A percentile compares a stretch with the other conserved stretches of the same genome.
phyloP scores from a whole-genome alignment of 805 yeast genomes.

The Starmerella vaccinii region DNA sequence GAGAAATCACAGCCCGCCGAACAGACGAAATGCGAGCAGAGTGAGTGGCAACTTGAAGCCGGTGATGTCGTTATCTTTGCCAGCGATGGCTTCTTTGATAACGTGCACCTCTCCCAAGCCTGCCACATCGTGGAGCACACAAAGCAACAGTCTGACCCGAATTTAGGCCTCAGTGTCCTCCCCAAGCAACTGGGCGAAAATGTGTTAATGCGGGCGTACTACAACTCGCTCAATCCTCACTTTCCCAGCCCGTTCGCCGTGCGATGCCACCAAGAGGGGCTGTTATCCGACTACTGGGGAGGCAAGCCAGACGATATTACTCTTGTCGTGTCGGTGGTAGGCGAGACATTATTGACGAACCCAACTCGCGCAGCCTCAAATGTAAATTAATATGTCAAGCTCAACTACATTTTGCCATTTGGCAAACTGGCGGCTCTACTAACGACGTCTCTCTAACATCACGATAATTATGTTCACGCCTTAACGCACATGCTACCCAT shows the following conservation, averaged over 20 bases:
- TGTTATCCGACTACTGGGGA: constrained; percentile 35
- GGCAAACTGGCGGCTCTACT: too few relatives aligned
- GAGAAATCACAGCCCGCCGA: constrained; percentile 44
- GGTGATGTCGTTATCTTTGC: constrained; percentile 76
- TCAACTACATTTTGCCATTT: too few relatives aligned
- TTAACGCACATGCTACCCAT: too few relatives aligned
- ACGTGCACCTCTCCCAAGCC: constrained; percentile 45
- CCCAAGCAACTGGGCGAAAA: constrained; percentile 41
- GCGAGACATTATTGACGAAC: constrained; percentile 4
- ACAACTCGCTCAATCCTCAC: constrained; percentile 58
- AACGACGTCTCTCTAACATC: too few relatives aligned
- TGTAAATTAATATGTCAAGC: background rate
- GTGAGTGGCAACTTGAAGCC: constrained; percentile 51
- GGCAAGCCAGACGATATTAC: constrained; percentile 97
- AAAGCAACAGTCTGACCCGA: background rate
- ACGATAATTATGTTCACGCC: too few relatives aligned
- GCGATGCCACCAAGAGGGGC: constrained; percentile 45
- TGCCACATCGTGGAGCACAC: constrained; percentile 16
- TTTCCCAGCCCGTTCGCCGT: constrained; percentile 79
- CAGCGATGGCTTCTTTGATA: constrained; percentile 91
- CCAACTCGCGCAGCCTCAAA: background rate
- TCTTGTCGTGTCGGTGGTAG: constrained; percentile 58
- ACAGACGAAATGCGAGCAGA: constrained; percentile 24
- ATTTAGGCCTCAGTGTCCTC: background rate
- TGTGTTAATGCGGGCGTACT: constrained; percentile 58